Conservation (phyloP, 2,329 filamentous ascomycete genomes). For the Claviceps sp. region DNA sequence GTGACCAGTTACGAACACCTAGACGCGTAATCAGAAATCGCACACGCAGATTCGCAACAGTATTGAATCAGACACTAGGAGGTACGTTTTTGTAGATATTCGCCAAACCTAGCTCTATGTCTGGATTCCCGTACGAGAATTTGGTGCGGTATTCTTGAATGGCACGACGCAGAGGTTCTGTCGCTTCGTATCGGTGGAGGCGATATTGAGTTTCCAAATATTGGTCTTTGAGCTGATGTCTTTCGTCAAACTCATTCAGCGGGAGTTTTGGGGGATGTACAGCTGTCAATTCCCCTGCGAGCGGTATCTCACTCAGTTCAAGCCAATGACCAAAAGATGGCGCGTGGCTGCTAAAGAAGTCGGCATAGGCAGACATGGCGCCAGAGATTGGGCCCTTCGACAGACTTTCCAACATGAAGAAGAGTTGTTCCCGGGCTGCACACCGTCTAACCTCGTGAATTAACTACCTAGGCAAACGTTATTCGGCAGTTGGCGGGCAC, state of each 20-base stretch:
- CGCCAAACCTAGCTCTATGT: constrained; percentile 39
- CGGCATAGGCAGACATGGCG: constrained; percentile 1
- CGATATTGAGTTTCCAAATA: constrained; percentile 66
- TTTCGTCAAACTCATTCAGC: neutral
- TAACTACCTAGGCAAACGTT: neutral
- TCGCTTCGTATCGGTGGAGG: constrained; percentile 60
- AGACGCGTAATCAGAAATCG: neutral
- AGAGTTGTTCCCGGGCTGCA: neutral
- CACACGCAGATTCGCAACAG: neutral
- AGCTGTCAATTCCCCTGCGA: constrained; percentile 12
- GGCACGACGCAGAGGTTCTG: constrained; percentile 55
- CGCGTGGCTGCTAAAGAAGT: constrained; percentile 1
- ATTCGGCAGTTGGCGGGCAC: neutral
- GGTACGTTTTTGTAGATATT: constrained; percentile 57
- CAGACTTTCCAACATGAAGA: neutral
- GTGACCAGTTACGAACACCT: constrained; percentile 56
- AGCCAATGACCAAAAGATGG: neutral
- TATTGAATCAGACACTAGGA: neutral
- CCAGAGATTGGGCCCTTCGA: neutral
- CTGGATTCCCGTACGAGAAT: neutral
- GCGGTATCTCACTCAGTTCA: constrained; percentile 12
- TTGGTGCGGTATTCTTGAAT: constrained; percentile 37
- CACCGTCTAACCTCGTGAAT: neutral
- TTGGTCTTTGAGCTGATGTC: constrained; percentile 15
- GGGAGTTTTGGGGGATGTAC: constrained; percentile 9